Evolutionary conservation across 768 basidiomycete species (phyloP).

Genomic region (Hypholoma sublateritium): DNA sequence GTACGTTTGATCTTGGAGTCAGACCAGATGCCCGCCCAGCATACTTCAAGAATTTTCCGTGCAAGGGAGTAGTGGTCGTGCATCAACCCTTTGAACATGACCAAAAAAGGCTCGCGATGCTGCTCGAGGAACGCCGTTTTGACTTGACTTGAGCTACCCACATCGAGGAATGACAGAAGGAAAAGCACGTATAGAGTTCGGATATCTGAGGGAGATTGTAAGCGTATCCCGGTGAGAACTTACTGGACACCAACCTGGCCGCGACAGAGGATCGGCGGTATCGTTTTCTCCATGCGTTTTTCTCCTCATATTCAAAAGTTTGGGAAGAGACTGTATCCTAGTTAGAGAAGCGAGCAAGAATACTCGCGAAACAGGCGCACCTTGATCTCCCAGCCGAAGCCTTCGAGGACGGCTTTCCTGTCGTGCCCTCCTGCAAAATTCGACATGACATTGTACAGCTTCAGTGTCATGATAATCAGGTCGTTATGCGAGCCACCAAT

Average conservation of each 20-base stretch:
- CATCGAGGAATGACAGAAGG: constrained; percentile 69
- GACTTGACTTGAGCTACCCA: constrained; percentile 42
- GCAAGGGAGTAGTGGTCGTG: constrained; percentile 67
- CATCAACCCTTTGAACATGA: constrained; percentile 69
- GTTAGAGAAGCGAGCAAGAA: constrained; percentile 3
- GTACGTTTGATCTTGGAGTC: constrained; percentile 73
- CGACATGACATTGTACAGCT: constrained; percentile 61
- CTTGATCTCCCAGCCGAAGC: constrained; percentile 80
- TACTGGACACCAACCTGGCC: constrained; percentile 50
- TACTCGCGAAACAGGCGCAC: constrained; percentile 30
- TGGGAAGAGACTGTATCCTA: constrained; percentile 54
- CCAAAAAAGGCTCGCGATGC: constrained; percentile 60
- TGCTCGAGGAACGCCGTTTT: constrained; percentile 73
- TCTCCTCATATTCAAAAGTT: constrained; percentile 69
- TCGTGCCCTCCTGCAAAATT: constrained; percentile 67
- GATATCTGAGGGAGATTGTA: constrained; percentile 54
- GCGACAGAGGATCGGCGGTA: constrained; percentile 32
- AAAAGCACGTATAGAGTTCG: constrained; percentile 74
- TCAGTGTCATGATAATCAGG: constrained; percentile 63
- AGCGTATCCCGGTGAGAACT: too few relatives aligned
- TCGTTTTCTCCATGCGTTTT: constrained; percentile 47
- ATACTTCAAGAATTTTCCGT: constrained; percentile 65
- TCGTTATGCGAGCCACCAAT: constrained; percentile 64
- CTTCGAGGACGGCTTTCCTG: constrained; percentile 59
- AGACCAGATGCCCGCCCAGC: constrained; percentile 77